Evolutionary conservation across 2,329 filamentous ascomycete genomes (phyloP), one percentile per base, ranked within the genome.

Genomic region (Akanthomyces uredinophilus): DNA sequence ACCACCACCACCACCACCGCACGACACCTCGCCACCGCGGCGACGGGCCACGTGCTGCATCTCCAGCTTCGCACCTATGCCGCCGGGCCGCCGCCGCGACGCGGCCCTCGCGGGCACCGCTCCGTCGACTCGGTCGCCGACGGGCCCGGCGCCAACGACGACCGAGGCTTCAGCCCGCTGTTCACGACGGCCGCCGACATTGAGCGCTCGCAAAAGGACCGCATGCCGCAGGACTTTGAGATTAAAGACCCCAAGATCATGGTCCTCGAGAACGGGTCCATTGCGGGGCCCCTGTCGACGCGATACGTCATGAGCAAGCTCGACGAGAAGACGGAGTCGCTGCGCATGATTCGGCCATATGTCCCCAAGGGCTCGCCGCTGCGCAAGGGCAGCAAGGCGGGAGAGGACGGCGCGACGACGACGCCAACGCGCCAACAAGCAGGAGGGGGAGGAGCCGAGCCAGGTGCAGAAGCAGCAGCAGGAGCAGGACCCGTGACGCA

Each of bases 181-280:
- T 77, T 68, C 70, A 76, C 73, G 22, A 76, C 74, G 46, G 66
- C 70, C 39, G 54, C 66, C 32, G 71, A 72, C 64, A 70, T 74
- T 60, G 65, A 68, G 37, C 71, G 72, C 37, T 73, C 71, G 5
- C 71, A 73, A 7, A 72, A 73, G 55, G 72, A 73, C 54, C 75
- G 75, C 0, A 68, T 75, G 14, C 78, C 79, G 5, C 73, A 73
- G 62, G 77, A 83, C 71, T 65, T 74, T 51, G 75, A 79, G 62
- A 83, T 83, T 65, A 73, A 64, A 3, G 76, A 78, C 61, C 74
- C 72, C 16, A 69, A 70, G 20, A 73, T 78, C 69, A 77, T 78
- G 70, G 74, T 78, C 50, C 69, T 81, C 37, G 73, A 76, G 43
- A 71, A 73, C 6, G 75, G 76, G 24, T 68, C 66, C 52, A 70